Evolutionary conservation across 768 basidiomycete species (phyloP).

Genomic region (Harrya chromipes): DNA sequence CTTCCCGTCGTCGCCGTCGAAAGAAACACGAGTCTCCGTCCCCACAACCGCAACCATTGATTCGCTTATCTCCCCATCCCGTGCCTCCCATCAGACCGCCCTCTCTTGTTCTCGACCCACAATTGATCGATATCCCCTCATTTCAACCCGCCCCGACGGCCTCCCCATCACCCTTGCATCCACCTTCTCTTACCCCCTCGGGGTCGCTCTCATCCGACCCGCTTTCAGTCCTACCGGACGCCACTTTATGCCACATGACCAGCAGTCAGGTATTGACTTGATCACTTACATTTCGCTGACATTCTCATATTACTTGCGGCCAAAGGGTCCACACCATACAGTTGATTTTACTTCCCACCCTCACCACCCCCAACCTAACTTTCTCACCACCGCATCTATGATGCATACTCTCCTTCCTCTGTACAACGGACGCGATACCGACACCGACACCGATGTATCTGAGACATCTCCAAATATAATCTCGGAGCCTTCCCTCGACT

Average conservation of each 20-base stretch:
- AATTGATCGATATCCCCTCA: slow-evolving; percentile 17
- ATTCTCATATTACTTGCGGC: slow-evolving; percentile 22
- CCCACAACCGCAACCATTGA: slow-evolving; percentile 1
- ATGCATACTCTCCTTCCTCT: slow-evolving; percentile 4
- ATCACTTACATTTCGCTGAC: slow-evolving; percentile 19
- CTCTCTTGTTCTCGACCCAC: slow-evolving; percentile 25
- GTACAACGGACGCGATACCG: slow-evolving; percentile 12
- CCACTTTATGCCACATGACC: slow-evolving; percentile 13
- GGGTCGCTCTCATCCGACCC: slow-evolving; percentile 10
- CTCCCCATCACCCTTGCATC: not conserved
- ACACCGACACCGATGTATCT: slow-evolving; percentile 11
- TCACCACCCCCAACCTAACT: slow-evolving; percentile 1
- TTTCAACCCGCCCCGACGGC: slow-evolving; percentile 10
- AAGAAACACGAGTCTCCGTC: slow-evolving; percentile 5
- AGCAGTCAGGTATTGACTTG: slow-evolving; percentile 31
- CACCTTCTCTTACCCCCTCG: slow-evolving; percentile 3
- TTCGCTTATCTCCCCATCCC: not conserved
- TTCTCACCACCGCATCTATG: not conserved
- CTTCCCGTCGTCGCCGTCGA: slow-evolving; percentile 25
- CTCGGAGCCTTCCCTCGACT: slow-evolving; percentile 60
- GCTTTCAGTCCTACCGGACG: slow-evolving; percentile 6
- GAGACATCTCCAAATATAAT: slow-evolving; percentile 30
- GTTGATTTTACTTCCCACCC: slow-evolving; percentile 4
- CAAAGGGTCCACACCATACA: slow-evolving; percentile 19
- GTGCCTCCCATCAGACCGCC: slow-evolving; percentile 6